Evolutionary conservation across 2,329 filamentous ascomycete genomes (phyloP).

Genomic region (Monosporascus sp.): DNA sequence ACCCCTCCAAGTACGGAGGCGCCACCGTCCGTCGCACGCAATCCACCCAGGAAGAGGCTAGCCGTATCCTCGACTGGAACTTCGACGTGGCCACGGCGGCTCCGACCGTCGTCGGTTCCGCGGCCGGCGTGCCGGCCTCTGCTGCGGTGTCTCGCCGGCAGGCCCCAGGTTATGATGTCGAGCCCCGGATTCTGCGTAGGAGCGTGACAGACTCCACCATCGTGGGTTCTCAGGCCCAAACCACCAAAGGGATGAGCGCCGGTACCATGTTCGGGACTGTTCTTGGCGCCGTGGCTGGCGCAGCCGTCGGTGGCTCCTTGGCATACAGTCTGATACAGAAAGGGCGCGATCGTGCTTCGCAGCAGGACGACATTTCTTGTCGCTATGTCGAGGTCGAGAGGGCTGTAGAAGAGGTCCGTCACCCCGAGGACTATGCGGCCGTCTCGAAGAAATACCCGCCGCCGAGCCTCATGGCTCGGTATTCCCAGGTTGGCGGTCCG

Average conservation of each 20-base stretch:
- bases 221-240: conserved; percentile 23
- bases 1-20: conserved; percentile 29
- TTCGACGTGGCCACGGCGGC: conserved; percentile 34
- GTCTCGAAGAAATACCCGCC: conserved; percentile 27
- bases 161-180: conserved; percentile 11
- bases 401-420: conserved; percentile 32
- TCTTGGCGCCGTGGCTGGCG: conserved; percentile 67
- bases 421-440: conserved; percentile 28
- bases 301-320: conserved; percentile 55
- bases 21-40: conserved; percentile 29
- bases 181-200: conserved; percentile 23
- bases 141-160: conserved; percentile 4
- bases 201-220: conserved; percentile 30
- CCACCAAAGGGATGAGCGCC: conserved; percentile 40
- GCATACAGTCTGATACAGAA: conserved; percentile 67
- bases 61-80: conserved; percentile 45
- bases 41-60: conserved; percentile 33
- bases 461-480: conserved; percentile 30
- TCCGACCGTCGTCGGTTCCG: conserved; percentile 14
- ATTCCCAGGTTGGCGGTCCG: conserved; percentile 26
- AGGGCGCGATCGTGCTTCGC: conserved; percentile 38
- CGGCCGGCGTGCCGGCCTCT: conserved; percentile 10
- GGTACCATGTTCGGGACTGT: conserved; percentile 69
- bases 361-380: conserved; percentile 37
- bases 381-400: conserved; percentile 33